phyloP scores from a whole-genome alignment of 768 basidiomycete species.

The Boletus speciosus region DNA sequence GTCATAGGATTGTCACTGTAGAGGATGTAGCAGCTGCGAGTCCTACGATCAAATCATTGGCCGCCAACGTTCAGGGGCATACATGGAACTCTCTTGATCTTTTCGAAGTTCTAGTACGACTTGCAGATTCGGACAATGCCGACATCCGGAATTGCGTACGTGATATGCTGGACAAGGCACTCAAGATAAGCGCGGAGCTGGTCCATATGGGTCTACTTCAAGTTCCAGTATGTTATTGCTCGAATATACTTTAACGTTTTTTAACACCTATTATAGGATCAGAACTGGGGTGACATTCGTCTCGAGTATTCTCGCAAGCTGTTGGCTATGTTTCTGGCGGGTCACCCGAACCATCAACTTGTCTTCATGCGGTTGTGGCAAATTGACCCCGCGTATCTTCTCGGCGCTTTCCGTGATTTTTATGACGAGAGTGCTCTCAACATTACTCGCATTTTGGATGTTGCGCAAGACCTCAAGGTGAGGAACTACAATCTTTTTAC shows the following conservation, averaged over 20 bases:
- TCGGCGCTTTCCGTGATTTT: constrained; percentile 85
- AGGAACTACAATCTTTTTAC: constrained; percentile 18
- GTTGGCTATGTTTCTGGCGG: constrained; percentile 84
- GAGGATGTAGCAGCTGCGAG: constrained; percentile 84
- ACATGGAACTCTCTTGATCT: constrained; percentile 95
- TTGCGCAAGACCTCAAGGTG: constrained; percentile 93
- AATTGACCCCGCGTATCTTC: constrained; percentile 80
- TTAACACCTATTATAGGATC: constrained; percentile 43
- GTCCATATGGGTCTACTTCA: constrained; percentile 92
- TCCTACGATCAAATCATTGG: constrained; percentile 88
- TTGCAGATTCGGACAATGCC: constrained; percentile 64
- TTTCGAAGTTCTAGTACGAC: constrained; percentile 80
- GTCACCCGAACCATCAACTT: constrained; percentile 92
- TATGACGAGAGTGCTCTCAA: constrained; percentile 91
- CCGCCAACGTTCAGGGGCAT: constrained; percentile 85
- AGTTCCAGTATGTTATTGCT: constrained; percentile 64
- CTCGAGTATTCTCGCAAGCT: constrained; percentile 84
- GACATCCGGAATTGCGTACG: constrained; percentile 77
- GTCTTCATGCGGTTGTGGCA: constrained; percentile 98
- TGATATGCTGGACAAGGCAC: constrained; percentile 91
- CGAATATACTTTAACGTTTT: not conserved
- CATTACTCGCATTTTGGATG: constrained; percentile 91
- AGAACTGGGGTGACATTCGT: constrained; percentile 85
- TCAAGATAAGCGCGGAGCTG: constrained; percentile 90
- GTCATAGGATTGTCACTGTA: constrained; percentile 77